Percentiles rank a stretch among this genome's conserved stretches.
These are phyloP conservation scores for Vachellia pachyceras DNA, from an alignment of 306 rosid genomes.

Conservation along the genomic window DNA sequence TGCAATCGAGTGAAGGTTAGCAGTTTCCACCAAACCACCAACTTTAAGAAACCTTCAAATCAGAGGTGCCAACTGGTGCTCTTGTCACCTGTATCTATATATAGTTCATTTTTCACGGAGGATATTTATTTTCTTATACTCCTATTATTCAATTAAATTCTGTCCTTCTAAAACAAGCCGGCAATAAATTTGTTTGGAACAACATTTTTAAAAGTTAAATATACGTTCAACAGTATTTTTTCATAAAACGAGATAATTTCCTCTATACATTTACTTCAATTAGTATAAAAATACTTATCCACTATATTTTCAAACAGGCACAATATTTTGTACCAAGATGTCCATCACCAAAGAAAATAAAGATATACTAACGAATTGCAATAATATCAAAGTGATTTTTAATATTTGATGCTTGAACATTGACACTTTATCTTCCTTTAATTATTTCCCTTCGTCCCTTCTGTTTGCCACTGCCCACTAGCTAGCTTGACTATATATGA, in stretches of 20 bases:
- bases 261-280: neutral
- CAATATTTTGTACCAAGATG: too few relatives aligned
- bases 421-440: neutral
- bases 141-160: too few relatives aligned
- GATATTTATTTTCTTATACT: too few relatives aligned
- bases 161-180: too few relatives aligned
- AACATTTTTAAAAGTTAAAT: too few relatives aligned
- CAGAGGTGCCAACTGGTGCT: neutral
- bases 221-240: too few relatives aligned
- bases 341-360: too few relatives aligned
- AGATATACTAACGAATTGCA: neutral
- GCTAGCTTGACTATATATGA: neutral
- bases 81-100: neutral
- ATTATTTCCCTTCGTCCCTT: neutral
- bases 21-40: slow-evolving; percentile 14
- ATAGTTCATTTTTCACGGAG: neutral
- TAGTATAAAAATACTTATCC: too few relatives aligned
- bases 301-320: too few relatives aligned
- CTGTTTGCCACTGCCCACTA: neutral
- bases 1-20: neutral
- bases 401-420: too few relatives aligned
- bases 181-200: too few relatives aligned
- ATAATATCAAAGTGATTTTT: neutral
- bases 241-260: too few relatives aligned
- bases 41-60: slow-evolving; percentile 6